Evolutionary conservation across 2,329 filamentous ascomycete genomes (phyloP).

Genomic region (Rhynchosporium graminicola): DNA sequence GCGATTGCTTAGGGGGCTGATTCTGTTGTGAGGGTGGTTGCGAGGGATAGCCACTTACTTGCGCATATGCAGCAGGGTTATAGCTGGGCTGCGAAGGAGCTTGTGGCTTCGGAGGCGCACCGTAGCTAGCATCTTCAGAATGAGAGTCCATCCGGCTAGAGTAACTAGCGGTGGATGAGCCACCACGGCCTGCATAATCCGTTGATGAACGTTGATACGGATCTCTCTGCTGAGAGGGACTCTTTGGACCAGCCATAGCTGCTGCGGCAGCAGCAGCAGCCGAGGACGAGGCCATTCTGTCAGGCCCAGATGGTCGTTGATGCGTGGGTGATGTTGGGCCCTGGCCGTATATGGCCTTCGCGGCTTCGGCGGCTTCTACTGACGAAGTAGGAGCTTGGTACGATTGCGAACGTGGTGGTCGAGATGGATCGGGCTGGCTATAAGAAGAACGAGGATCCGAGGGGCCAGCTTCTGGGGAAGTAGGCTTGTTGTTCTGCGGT

Average conservation of each 20-base stretch:
- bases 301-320: slow-evolving; percentile 52
- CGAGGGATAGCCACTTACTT: slow-evolving; percentile 55
- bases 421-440: slow-evolving; percentile 34
- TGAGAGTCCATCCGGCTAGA: slow-evolving; percentile 31
- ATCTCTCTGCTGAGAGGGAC: slow-evolving; percentile 30
- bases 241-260: slow-evolving; percentile 53
- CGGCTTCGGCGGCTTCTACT: slow-evolving; percentile 61
- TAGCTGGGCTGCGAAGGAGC: slow-evolving; percentile 63
- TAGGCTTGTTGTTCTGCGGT: slow-evolving; percentile 32
- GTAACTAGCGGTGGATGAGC: slow-evolving; percentile 27
- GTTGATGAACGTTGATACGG: slow-evolving; percentile 36
- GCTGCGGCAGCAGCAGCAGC: slow-evolving; percentile 59
- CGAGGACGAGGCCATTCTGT: slow-evolving; percentile 52
- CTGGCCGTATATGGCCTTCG: slow-evolving; percentile 61
- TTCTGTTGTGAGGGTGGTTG: slow-evolving; percentile 38
- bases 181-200: slow-evolving; percentile 36
- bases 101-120: slow-evolving; percentile 41
- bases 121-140: slow-evolving; percentile 32
- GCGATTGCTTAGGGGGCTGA: slow-evolving; percentile 36
- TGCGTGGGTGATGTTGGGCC: slow-evolving; percentile 48
- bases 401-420: slow-evolving; percentile 39
- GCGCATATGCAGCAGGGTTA: slow-evolving; percentile 76
- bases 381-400: slow-evolving; percentile 44
- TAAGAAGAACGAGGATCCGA: slow-evolving; percentile 36
- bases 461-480: slow-evolving; percentile 23